A percentile compares a stretch with the other conserved stretches of the same genome.
Conservation (phyloP, 1,139 yeast species). For the Blastobotrys persicus region DNA sequence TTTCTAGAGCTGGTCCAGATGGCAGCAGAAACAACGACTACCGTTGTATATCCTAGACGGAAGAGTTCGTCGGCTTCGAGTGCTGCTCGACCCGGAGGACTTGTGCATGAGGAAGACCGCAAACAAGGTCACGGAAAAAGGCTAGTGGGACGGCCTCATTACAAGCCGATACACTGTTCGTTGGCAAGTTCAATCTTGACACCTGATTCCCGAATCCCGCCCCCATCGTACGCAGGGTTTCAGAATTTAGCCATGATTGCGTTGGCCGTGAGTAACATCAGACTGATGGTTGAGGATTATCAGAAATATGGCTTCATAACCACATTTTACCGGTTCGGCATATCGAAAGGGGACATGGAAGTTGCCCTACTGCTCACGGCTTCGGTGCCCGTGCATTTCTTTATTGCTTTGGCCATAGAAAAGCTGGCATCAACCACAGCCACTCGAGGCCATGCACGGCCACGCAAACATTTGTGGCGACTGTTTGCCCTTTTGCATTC, state of each 20-base stretch:
- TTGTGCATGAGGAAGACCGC: neutral
- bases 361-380: constrained; percentile 30
- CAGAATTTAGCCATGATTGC: constrained; percentile 42
- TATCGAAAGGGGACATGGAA: constrained; percentile 34
- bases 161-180: constrained; percentile 24
- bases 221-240: constrained; percentile 38
- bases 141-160: constrained; percentile 18
- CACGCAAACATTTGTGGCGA: constrained; percentile 32
- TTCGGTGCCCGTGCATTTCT: constrained; percentile 38
- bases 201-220: constrained; percentile 15
- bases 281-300: constrained; percentile 42
- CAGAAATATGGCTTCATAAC: constrained; percentile 37
- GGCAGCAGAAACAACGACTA: neutral
- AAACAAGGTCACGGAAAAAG: neutral
- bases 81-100: neutral
- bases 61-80: neutral
- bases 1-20: neutral
- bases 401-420: constrained; percentile 40
- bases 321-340: constrained; percentile 36
- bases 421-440: constrained; percentile 21
- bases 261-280: constrained; percentile 40
- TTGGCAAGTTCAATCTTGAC: constrained; percentile 27
- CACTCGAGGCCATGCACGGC: constrained; percentile 8
- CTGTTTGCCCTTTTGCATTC: constrained; percentile 37
- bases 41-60: neutral